Conservation (phyloP, 768 basidiomycete genomes). For the Lyophyllum decastes region DNA sequence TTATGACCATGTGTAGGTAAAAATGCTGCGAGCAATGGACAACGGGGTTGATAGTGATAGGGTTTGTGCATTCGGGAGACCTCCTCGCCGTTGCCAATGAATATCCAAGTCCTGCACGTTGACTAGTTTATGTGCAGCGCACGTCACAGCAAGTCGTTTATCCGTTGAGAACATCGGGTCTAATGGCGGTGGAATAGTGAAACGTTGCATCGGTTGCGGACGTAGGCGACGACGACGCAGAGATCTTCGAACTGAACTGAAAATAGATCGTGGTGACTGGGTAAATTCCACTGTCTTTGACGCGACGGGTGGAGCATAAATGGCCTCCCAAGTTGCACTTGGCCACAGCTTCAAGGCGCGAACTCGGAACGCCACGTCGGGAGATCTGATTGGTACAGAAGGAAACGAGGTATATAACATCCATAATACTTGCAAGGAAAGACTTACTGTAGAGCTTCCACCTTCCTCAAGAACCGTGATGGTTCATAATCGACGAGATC, state of each 20-base stretch:
- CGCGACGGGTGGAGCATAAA: conserved; percentile 9
- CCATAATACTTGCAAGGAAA: not conserved
- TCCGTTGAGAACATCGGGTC: conserved; percentile 15
- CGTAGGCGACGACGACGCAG: not conserved
- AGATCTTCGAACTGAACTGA: not conserved
- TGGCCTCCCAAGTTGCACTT: conserved; percentile 23
- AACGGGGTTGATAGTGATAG: no score
- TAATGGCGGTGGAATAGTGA: not conserved
- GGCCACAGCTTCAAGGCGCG: conserved; percentile 28
- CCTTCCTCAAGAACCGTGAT: conserved; percentile 19
- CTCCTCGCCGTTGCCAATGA: conserved; percentile 24
- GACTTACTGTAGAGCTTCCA: conserved; percentile 24
- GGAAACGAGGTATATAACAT: not conserved
- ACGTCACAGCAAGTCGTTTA: conserved; percentile 15
- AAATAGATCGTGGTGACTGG: not conserved
- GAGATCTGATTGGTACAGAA: conserved; percentile 6
- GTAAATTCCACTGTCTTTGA: not conserved
- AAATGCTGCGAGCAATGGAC: conserved; percentile 14
- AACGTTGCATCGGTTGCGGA: not conserved
- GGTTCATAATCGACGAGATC: conserved; percentile 24
- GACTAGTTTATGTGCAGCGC: conserved; percentile 13
- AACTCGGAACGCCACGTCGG: conserved; percentile 21
- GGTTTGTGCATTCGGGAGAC: no score
- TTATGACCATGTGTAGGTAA: conserved; percentile 18
- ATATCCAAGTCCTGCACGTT: conserved; percentile 22